A percentile compares a stretch with the other conserved stretches of the same genome.
Conservation (phyloP, 495 filamentous ascomycete genomes). For the Hypoxylon fuscum region DNA sequence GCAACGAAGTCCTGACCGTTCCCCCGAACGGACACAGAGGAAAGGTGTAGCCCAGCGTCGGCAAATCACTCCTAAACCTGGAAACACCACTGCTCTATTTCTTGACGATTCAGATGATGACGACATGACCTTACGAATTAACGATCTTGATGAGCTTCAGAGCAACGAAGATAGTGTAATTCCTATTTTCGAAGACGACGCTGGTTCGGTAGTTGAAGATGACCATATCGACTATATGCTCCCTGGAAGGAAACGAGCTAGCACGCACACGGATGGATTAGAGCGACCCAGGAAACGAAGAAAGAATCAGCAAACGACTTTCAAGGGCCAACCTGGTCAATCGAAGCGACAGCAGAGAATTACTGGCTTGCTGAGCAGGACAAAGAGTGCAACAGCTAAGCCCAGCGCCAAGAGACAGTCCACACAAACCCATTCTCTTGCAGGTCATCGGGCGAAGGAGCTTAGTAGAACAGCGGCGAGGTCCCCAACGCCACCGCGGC, state of each 20-base stretch:
- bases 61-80: conserved; percentile 36
- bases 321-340: conserved; percentile 40
- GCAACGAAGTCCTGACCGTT: conserved; percentile 51
- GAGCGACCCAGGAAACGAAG: conserved; percentile 42
- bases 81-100: conserved; percentile 42
- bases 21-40: conserved; percentile 47
- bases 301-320: conserved; percentile 35
- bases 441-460: conserved; percentile 13
- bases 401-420: conserved; percentile 2
- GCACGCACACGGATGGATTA: conserved; percentile 14
- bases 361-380: conserved; percentile 50
- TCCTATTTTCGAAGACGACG: conserved; percentile 46
- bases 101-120: conserved; percentile 62
- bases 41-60: conserved; percentile 65
- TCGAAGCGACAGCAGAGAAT: conserved; percentile 55
- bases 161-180: conserved; percentile 3
- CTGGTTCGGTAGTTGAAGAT: conserved; percentile 59
- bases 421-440: conserved; percentile 2
- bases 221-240: conserved; percentile 65
- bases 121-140: conserved; percentile 37
- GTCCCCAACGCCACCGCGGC: conserved; percentile 43
- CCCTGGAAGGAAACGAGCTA: conserved; percentile 49
- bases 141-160: conserved; percentile 25
- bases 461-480: conserved; percentile 11
- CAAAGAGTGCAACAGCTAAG: conserved; percentile 33